Evolutionary conservation across 495 filamentous ascomycete genomes (phyloP), one percentile per base, ranked within the genome.

Genomic region (Cercophora newfieldiana): DNA sequence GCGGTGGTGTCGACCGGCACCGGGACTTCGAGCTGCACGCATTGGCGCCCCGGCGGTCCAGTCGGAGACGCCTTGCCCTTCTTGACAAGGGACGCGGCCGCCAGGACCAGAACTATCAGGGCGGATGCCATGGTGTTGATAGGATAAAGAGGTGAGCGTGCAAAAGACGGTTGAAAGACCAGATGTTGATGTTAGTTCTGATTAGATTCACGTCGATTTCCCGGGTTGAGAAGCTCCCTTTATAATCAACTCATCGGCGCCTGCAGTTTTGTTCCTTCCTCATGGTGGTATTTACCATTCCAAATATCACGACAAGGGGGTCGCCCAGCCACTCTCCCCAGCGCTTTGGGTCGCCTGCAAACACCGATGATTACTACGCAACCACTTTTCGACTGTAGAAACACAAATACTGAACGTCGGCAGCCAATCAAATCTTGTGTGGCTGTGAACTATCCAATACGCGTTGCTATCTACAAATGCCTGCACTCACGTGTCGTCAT

Each of bases 21-120:
- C 4, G 61, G 61, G 50, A 64, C 21, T 33, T 64, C 61, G 6
- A 64, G 24, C 26, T 64, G 25, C 19, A 64, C 51, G 61, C 61
- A 64, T 56, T 29, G 30, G 16, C 51, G 61, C 16, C 18, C 18
- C 8, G 37, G 37, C 37, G 37, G n/a, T n/a, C 25, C 33, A 12
- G 47, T 53, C 18, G 60, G 60, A 4, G 60, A 30, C 5, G 60
- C 60, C 29, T 31, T 63, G 10, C 47, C 48, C n/a, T 49, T 63
- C 22, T 63, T 63, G 47, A 53, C 25, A 24, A 58, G 55, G 25
- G 33, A 63, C 3, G 25, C 33, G 12, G 22, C 33, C 31, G 60
- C 60, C 10, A 63, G 33, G 6, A 63, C 47, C 25, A 47, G 47
- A 28, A 49, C 60, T 16, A 58, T 28, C 26, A 63, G 21, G 47